phyloP scores from a whole-genome alignment of 306 rosid species.

The Quercus variabilis region DNA sequence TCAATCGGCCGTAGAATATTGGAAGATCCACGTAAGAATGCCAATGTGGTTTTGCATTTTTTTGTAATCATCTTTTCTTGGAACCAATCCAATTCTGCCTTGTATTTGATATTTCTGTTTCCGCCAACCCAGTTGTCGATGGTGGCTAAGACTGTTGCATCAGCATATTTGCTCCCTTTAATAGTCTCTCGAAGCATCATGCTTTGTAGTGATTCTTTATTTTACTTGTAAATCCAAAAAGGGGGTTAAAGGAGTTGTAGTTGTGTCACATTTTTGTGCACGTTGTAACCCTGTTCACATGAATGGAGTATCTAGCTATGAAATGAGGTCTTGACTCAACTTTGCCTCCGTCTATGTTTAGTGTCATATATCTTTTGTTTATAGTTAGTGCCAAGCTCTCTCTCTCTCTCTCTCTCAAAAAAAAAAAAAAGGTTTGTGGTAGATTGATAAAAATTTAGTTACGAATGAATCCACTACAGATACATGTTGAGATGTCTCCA shows the following conservation, averaged over 20 bases:
- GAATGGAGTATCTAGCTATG: constrained; percentile 3
- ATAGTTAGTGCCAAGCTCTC: too few relatives aligned
- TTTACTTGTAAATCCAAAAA: background rate
- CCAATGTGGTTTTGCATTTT: constrained; percentile 8
- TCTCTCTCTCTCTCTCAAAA: too few relatives aligned
- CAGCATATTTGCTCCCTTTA: constrained; percentile 12
- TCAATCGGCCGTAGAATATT: constrained; percentile 38
- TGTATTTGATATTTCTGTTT: constrained; percentile 5
- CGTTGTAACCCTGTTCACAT: background rate
- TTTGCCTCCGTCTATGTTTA: too few relatives aligned
- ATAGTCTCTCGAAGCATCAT: constrained; percentile 30
- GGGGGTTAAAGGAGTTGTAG: background rate
- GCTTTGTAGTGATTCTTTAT: constrained; percentile 7
- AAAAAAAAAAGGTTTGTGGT: too few relatives aligned
- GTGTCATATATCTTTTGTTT: too few relatives aligned
- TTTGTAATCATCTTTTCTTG: too few relatives aligned
- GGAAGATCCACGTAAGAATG: constrained; percentile 31
- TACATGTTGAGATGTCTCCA: too few relatives aligned
- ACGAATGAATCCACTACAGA: too few relatives aligned
- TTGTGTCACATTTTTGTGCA: constrained; percentile 8
- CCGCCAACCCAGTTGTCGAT: constrained; percentile 20
- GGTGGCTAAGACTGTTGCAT: constrained; percentile 28
- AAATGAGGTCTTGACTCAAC: background rate
- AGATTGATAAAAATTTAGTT: too few relatives aligned
- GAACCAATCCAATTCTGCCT: constrained; percentile 6